phyloP scores from a whole-genome alignment of 2,329 filamentous ascomycete species.

The Exophiala viscosa region DNA sequence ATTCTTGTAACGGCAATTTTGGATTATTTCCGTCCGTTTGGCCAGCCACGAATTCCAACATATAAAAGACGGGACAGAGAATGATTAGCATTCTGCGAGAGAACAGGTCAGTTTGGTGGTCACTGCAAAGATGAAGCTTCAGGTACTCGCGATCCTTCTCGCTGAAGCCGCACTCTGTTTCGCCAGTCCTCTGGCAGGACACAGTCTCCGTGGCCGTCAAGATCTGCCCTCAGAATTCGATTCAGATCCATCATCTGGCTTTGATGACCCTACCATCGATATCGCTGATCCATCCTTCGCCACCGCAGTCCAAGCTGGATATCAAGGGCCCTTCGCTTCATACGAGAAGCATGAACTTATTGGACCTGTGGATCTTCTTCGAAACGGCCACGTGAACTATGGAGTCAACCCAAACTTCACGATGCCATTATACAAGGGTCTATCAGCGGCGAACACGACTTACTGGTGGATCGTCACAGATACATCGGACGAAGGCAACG shows the following conservation, averaged over 20 bases:
- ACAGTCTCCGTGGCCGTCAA: background rate
- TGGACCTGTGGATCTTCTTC: slow-evolving; percentile 1
- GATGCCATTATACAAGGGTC: background rate
- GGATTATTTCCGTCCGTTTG: no score
- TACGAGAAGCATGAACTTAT: background rate
- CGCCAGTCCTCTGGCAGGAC: no score
- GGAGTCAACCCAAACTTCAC: slow-evolving; percentile 1
- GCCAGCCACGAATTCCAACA: no score
- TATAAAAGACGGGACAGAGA: no score
- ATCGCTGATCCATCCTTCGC: slow-evolving; percentile 8
- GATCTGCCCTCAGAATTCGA: slow-evolving; percentile 2
- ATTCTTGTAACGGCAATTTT: no score
- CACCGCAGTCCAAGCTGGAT: slow-evolving; percentile 1
- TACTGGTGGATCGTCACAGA: slow-evolving; percentile 2
- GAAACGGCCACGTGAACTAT: slow-evolving; percentile 1
- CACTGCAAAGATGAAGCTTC: no score
- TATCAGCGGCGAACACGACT: background rate
- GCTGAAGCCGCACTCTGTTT: no score
- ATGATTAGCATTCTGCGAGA: no score
- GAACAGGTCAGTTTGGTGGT: no score
- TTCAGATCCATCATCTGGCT: background rate
- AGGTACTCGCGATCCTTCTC: no score
- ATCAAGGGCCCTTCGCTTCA: slow-evolving; percentile 1
- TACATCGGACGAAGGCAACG: background rate
- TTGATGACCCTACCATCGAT: slow-evolving; percentile 3